These are phyloP conservation scores for Panicum miliaceum DNA, from an alignment of 176 grass and related monocot genomes.

Conservation along the genomic window DNA sequence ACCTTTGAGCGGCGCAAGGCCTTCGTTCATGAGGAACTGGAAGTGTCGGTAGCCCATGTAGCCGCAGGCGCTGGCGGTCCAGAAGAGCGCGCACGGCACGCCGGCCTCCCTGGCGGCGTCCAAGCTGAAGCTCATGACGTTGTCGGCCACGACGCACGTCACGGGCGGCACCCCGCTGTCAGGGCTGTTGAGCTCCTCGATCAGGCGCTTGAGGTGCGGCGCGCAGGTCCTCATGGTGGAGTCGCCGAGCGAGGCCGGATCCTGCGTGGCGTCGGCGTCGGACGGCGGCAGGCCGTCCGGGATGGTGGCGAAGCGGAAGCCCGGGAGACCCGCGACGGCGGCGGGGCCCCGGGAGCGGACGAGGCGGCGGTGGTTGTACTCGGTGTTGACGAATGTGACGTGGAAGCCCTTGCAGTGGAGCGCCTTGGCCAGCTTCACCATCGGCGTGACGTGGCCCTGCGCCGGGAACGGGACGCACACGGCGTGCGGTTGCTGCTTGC, in stretches of 20 bases:
- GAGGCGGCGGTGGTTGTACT: conserved; percentile 63
- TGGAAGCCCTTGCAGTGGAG: conserved; percentile 58
- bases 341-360: conserved; percentile 21
- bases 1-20: conserved; percentile 51
- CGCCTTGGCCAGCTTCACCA: conserved; percentile 67
- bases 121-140: conserved; percentile 36
- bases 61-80: conserved; percentile 49
- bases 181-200: not conserved
- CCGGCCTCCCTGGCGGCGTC: conserved; percentile 45
- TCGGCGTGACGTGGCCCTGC: conserved; percentile 63
- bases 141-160: conserved; percentile 49
- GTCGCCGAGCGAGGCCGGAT: conserved; percentile 21
- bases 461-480: conserved; percentile 59
- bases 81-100: conserved; percentile 40
- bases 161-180: not conserved
- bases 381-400: conserved; percentile 74
- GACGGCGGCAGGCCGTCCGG: conserved; percentile 43
- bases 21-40: conserved; percentile 39
- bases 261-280: conserved; percentile 53
- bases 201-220: conserved; percentile 39
- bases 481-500: conserved; percentile 44
- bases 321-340: conserved; percentile 6
- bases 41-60: conserved; percentile 53
- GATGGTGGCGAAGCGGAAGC: conserved; percentile 53
- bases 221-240: conserved; percentile 44